Evolutionary conservation across 2,329 filamentous ascomycete species (phyloP).

Genomic region (Sphaerulina musiva): DNA sequence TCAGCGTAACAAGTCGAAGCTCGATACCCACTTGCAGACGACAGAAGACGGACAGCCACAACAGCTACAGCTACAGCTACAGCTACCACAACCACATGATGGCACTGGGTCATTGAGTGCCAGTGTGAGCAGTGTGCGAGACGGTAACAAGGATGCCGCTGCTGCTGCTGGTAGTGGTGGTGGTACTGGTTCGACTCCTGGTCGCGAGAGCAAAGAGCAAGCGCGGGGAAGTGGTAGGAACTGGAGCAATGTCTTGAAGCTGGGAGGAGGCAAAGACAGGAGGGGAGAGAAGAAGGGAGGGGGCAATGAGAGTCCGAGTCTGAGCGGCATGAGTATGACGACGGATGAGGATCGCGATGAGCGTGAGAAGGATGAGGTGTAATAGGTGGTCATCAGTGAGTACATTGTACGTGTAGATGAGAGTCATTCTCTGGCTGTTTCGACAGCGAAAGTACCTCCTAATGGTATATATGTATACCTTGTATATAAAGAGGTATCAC

Average conservation of each 20-base stretch:
- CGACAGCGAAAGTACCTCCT: no score
- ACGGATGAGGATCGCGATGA: constrained; percentile 17
- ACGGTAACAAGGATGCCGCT: not conserved
- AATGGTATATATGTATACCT: no score
- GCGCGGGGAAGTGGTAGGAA: constrained; percentile 36
- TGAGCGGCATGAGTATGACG: constrained; percentile 42
- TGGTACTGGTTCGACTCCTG: not conserved
- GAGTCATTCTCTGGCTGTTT: no score
- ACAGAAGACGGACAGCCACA: constrained; percentile 34
- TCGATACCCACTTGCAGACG: constrained; percentile 24
- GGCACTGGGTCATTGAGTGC: constrained; percentile 28
- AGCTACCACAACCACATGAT: constrained; percentile 8
- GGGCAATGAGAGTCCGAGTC: constrained; percentile 39
- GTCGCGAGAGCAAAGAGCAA: constrained; percentile 35
- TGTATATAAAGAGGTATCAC: no score
- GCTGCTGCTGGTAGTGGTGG: no score
- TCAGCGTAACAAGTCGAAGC: constrained; percentile 34
- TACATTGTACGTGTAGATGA: no score
- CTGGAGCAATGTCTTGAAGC: constrained; percentile 42
- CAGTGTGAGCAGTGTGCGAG: constrained; percentile 33
- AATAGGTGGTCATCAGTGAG: not conserved
- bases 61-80: no score
- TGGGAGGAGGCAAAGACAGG: constrained; percentile 28
- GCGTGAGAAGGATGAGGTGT: constrained; percentile 4
- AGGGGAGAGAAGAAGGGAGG: constrained; percentile 24